phyloP scores from a whole-genome alignment of 768 basidiomycete species.

The Boletus eberwhitei region DNA sequence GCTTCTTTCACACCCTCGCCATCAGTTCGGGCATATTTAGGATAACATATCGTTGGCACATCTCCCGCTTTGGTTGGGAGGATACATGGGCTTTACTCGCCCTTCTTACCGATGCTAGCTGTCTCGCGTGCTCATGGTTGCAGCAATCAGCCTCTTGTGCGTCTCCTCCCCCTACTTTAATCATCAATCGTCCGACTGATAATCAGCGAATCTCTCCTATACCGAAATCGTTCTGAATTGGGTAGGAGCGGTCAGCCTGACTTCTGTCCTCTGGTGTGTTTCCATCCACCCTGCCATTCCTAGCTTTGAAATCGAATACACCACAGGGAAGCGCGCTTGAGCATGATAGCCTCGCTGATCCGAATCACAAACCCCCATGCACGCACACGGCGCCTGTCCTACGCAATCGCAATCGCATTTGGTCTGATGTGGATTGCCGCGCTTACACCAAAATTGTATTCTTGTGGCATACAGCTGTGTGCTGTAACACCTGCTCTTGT shows the following conservation, averaged over 20 bases:
- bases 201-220: not conserved
- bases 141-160: slow-evolving; percentile 5
- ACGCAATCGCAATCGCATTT: slow-evolving; percentile 5
- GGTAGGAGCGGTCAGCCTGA: not conserved
- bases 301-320: not conserved
- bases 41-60: slow-evolving; percentile 8
- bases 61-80: slow-evolving; percentile 17
- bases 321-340: slow-evolving; percentile 15
- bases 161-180: not conserved
- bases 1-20: slow-evolving; percentile 8
- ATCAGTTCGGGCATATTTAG: slow-evolving; percentile 15
- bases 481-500: not conserved
- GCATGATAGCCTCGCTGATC: slow-evolving; percentile 13
- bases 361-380: slow-evolving; percentile 4
- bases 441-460: slow-evolving; percentile 2
- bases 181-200: not conserved
- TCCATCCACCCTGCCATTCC: not conserved
- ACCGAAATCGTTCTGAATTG: slow-evolving; percentile 1
- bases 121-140: slow-evolving; percentile 5
- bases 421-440: slow-evolving; percentile 14
- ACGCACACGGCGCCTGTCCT: not conserved
- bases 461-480: not conserved
- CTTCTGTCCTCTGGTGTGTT: slow-evolving; percentile 12
- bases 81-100: slow-evolving; percentile 16
- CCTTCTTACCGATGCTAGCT: slow-evolving; percentile 10